Evolutionary conservation across 306 rosid species (phyloP), one percentile per base, ranked within the genome.

Genomic region (Cicer yamashitae): DNA sequence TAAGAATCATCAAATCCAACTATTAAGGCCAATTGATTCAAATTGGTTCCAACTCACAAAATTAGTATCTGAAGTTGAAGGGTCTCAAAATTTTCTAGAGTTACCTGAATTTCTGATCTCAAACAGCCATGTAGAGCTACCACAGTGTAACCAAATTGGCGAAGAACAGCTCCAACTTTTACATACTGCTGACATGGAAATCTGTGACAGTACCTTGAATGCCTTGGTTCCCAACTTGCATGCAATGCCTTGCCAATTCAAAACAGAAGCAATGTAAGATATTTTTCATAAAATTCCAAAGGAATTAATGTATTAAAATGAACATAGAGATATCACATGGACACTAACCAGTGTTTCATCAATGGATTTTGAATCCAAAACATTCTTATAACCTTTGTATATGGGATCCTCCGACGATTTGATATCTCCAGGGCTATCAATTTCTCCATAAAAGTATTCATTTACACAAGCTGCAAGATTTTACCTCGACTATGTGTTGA

Each of bases 161-260:
- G 98, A 78, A 94, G 91, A 86, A 91, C 96, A 37, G 82, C 86
- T 70, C 97, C 98, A 6, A 94, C 82, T 85, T 92, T 91, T 30
- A 94, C 96, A 59, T 94, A 94, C 57, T 82, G 98, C 84, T 94
- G 97, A 86, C 96, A 91, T 71, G 98, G 98, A 73, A 89, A 81
- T 68, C 73, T 87, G 64, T 89, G 81, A 66, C 97, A 94, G 64
- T 93, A 88, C 67, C 89, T 84, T 1, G 96, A 86, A 78, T 94
- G 98, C 80, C 98, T 91, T 7, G 98, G 97, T 80, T 94, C 98
- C 98, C 97, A 94, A 79, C 97, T 94, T 83, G 98, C 96, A 77
- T 91, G 83, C 25, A 89, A 76, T 57, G 98, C 98, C 98, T 94
- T 73, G 46, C 38, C 83, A 77, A 54, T 74, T 72, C 78, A 71